Base-by-base conservation (phyloP, 192 early-diverging fungal species). In the Coemansia reversa region DNA sequence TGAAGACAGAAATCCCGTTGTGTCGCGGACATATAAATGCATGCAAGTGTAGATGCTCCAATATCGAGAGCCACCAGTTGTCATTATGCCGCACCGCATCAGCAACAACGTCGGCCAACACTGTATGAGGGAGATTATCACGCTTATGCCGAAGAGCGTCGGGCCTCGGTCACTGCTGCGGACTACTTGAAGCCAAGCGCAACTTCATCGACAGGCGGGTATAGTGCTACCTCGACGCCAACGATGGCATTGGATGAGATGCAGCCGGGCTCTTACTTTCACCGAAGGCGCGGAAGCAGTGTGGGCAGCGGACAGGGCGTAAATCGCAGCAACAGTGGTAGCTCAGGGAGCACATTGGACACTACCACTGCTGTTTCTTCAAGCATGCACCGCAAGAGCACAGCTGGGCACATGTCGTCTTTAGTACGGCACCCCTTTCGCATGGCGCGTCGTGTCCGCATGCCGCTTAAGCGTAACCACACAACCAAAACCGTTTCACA, bases 401-500 rank as follows among this genome's bases (percentile, higher is more conserved):
- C 14, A 51, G 45, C 60, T 49, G 28, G 53, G 20, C 61, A 51
- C 61, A 45, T 53, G 3, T 7, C 32, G 1, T 60, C 61, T 16
- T 33, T 53, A 32, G 19, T 39, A 22, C 51, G 53, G 3, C 61
- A 29, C 23, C 19, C 61, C 6, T 49, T 53, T 16, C 61, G 39
- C 55, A 19, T 32, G 32, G 19, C 29, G 29, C 55, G 29, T 32
- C 51, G 61, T 18, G 14, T 33, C 2, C 16, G 30, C 6, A n/a
- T 16, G 54, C 24, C 58, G 18, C 55, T 79, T 24, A 49, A 66
- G 16, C 62, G 66, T 50, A 73, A 72, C 39, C 52, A 72, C 60
- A 72, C 70, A 0, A 76, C 74, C 2, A 76, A 64, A 45, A 76
- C 74, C 3, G 48, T 76, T n/a, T 59, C 74, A 14, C 63, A 76